Evolutionary conservation across 805 yeast species (phyloP).

Genomic region (Zygotorulaspora chibaensis): DNA sequence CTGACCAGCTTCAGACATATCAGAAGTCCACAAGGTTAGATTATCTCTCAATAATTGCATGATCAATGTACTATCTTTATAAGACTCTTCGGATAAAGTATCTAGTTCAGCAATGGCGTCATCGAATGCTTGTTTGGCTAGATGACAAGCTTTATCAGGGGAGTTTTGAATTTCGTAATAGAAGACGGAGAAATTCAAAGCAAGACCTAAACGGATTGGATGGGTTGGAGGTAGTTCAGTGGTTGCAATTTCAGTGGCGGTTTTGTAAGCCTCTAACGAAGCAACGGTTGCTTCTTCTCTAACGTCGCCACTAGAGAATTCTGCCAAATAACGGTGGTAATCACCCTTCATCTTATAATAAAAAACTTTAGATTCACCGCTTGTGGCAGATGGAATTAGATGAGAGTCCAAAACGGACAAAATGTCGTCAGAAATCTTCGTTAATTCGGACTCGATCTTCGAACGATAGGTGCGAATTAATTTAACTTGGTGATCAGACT

Average conservation of each 20-base stretch:
- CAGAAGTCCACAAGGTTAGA: constrained; percentile 96
- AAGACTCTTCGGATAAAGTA: constrained; percentile 94
- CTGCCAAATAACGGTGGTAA: constrained; percentile 98
- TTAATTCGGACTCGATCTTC: constrained; percentile 88
- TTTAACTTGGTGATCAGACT: constrained; percentile 73
- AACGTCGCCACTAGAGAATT: constrained; percentile 86
- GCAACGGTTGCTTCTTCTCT: constrained; percentile 89
- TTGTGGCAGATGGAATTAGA: constrained; percentile 88
- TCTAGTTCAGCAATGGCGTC: constrained; percentile 99
- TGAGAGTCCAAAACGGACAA: constrained; percentile 81
- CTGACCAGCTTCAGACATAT: constrained; percentile 78
- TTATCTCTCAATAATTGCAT: constrained; percentile 99
- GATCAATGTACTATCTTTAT: constrained; percentile 96
- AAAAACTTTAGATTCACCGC: constrained; percentile 97
- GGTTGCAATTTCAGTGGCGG: constrained; percentile 95
- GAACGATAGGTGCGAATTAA: constrained; percentile 92
- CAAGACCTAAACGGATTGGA: constrained; percentile 96
- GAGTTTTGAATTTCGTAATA: constrained; percentile 97
- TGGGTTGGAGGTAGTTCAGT: constrained; percentile 98
- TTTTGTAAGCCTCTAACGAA: constrained; percentile 89
- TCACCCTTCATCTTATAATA: constrained; percentile 99
- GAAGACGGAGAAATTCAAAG: constrained; percentile 95
- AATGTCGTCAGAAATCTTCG: constrained; percentile 92
- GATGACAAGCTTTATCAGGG: constrained; percentile 97
- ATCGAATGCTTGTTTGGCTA: constrained; percentile 98